Evolutionary conservation across 352 stramenopile genomes (phyloP).

Genomic region (Globisporangium carolinianum): DNA sequence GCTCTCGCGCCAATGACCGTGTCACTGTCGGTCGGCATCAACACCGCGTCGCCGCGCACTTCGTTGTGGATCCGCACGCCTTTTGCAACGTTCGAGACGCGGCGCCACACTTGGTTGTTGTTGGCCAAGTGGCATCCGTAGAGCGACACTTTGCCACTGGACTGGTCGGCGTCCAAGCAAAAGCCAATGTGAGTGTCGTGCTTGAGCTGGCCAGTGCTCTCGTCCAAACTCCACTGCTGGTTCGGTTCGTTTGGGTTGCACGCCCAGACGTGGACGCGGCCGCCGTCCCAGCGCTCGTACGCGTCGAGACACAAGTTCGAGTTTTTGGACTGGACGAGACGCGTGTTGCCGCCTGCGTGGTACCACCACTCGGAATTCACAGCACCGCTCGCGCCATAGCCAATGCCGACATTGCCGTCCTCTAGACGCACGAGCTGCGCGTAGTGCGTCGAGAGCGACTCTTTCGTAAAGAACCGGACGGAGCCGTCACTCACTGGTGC

Average conservation of each 20-base stretch:
- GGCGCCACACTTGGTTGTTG: constrained; percentile 53
- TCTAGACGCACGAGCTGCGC: constrained; percentile 28
- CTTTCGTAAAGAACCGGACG: constrained; percentile 33
- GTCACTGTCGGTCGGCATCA: constrained; percentile 27
- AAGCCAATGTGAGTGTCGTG: constrained; percentile 42
- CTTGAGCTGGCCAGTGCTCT: constrained; percentile 30
- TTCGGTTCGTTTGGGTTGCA: constrained; percentile 34
- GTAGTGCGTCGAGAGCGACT: constrained; percentile 24
- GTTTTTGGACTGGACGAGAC: constrained; percentile 35
- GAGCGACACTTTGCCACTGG: constrained; percentile 29
- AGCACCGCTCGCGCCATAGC: constrained; percentile 14
- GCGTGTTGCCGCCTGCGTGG: constrained; percentile 27
- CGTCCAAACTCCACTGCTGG: constrained; percentile 35
- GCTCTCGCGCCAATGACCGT: constrained; percentile 18
- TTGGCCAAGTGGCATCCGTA: constrained; percentile 45
- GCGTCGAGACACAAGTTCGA: constrained; percentile 50
- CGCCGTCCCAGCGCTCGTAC: constrained; percentile 47
- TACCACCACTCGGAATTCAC: constrained; percentile 36
- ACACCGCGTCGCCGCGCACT: constrained; percentile 14
- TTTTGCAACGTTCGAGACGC: constrained; percentile 21
- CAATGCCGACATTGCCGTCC: constrained; percentile 18
- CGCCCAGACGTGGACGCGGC: constrained; percentile 32
- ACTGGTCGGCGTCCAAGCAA: constrained; percentile 47
- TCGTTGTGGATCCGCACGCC: constrained; percentile 26
- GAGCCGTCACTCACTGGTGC: constrained; percentile 18